These are phyloP conservation scores for Syncephalastrum sp. DNA, from an alignment of 371 early-diverging fungal genomes.

Conservation along the genomic window DNA sequence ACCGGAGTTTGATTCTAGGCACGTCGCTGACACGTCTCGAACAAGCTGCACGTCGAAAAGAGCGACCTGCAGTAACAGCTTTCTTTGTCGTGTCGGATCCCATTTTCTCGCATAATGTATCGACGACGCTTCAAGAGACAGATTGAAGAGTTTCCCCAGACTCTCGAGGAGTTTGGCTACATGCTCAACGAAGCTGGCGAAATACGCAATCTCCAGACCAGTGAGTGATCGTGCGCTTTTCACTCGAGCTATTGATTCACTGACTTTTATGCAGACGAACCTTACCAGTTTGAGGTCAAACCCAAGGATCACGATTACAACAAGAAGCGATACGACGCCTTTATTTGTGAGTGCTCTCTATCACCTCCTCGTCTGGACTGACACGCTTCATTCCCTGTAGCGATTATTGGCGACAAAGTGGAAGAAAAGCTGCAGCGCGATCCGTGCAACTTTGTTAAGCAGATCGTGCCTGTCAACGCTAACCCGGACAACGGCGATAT, in stretches of 20 bases:
- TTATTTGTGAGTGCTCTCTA: slow-evolving; percentile 26
- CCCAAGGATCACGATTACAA: slow-evolving; percentile 41
- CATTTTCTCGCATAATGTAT: slow-evolving; percentile 6
- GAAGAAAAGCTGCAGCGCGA: slow-evolving; percentile 27
- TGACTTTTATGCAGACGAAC: slow-evolving; percentile 18
- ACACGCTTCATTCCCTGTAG: slow-evolving; percentile 13
- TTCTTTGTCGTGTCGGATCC: no score
- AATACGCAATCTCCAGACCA: slow-evolving; percentile 27
- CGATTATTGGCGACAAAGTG: slow-evolving; percentile 35
- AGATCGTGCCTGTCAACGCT: slow-evolving; percentile 30
- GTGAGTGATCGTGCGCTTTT: slow-evolving; percentile 9
- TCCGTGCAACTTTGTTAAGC: slow-evolving; percentile 32
- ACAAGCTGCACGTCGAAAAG: no score
- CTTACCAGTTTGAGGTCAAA: slow-evolving; percentile 36
- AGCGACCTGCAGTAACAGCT: no score
- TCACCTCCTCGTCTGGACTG: not conserved
- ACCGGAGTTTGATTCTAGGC: no score
- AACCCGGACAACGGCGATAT: slow-evolving; percentile 29
- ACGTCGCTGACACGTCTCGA: no score
- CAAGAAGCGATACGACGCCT: slow-evolving; percentile 37
- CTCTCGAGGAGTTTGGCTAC: slow-evolving; percentile 42
- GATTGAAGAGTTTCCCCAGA: slow-evolving; percentile 30
- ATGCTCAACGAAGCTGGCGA: slow-evolving; percentile 34
- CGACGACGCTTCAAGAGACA: slow-evolving; percentile 23
- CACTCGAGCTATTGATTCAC: not conserved